Evolutionary conservation across 805 yeast genomes (phyloP).

Genomic region (Pichia occidentalis): DNA sequence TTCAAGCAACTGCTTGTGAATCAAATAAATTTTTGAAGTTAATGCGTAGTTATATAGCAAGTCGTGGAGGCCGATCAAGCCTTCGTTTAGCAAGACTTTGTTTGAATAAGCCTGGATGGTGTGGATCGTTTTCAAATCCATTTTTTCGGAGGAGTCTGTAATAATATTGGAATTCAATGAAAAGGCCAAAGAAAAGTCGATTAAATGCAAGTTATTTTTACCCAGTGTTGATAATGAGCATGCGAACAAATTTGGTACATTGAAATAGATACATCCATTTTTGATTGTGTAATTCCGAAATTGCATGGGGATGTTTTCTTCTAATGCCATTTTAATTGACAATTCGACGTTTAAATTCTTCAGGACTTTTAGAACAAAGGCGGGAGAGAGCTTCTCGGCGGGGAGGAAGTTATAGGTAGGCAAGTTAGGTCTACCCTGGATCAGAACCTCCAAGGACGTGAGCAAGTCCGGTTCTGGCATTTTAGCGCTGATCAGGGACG

Average conservation of each 20-base stretch:
- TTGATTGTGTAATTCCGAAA: constrained; percentile 58
- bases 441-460: constrained; percentile 81
- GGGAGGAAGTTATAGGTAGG: constrained; percentile 57
- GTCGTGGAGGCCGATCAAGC: constrained; percentile 48
- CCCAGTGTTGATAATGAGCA: constrained; percentile 70
- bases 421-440: constrained; percentile 68
- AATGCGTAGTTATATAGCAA: constrained; percentile 53
- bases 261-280: constrained; percentile 71
- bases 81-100: constrained; percentile 37
- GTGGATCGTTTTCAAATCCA: constrained; percentile 30
- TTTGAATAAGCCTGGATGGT: constrained; percentile 54
- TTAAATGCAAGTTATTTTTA: constrained; percentile 67
- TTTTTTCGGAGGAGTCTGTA: constrained; percentile 22
- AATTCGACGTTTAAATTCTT: constrained; percentile 65
- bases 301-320: constrained; percentile 54
- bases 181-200: constrained; percentile 66
- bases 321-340: constrained; percentile 67
- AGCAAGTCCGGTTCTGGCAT: constrained; percentile 85
- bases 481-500: constrained; percentile 78
- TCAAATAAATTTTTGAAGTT: constrained; percentile 55
- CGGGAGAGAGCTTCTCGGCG: constrained; percentile 43
- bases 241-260: constrained; percentile 58
- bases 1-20: constrained; percentile 50
- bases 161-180: constrained; percentile 34
- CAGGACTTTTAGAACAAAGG: constrained; percentile 53